Conservation (phyloP, 2,329 filamentous ascomycete species). For the Teratosphaeria gauchensis region DNA sequence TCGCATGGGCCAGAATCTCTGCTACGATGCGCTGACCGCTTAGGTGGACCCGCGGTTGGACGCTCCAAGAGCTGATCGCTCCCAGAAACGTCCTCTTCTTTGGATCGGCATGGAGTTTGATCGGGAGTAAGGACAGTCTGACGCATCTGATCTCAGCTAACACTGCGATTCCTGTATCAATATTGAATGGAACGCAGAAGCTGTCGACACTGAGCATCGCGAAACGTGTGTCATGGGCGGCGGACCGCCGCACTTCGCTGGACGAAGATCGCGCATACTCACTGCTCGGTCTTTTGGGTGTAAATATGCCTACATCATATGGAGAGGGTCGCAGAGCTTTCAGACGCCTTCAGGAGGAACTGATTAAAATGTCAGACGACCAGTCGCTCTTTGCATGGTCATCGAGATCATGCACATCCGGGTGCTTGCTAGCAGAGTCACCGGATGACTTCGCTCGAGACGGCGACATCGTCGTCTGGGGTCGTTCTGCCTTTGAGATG, state of each 20-base stretch:
- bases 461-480: neutral
- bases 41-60: slow-evolving; percentile 2
- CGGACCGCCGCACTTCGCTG: slow-evolving; percentile 1
- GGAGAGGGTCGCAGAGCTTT: slow-evolving; percentile 20
- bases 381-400: slow-evolving; percentile 14
- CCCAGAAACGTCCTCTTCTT: neutral
- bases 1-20: neutral
- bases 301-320: slow-evolving; percentile 38
- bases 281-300: slow-evolving; percentile 27
- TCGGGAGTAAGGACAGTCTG: neutral
- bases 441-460: neutral
- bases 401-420: neutral
- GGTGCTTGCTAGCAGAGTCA: neutral
- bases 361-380: slow-evolving; percentile 9
- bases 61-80: slow-evolving; percentile 2
- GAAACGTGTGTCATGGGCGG: slow-evolving; percentile 11
- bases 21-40: neutral
- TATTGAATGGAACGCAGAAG: neutral
- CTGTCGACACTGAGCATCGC: neutral
- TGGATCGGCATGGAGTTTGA: neutral
- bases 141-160: neutral
- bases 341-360: slow-evolving; percentile 9
- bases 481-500: neutral
- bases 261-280: slow-evolving; percentile 9
- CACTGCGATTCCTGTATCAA: neutral